Evolutionary conservation across 805 yeast species (phyloP), one percentile per base, ranked within the genome.

Genomic region (Zygoascus bituminiphila): DNA sequence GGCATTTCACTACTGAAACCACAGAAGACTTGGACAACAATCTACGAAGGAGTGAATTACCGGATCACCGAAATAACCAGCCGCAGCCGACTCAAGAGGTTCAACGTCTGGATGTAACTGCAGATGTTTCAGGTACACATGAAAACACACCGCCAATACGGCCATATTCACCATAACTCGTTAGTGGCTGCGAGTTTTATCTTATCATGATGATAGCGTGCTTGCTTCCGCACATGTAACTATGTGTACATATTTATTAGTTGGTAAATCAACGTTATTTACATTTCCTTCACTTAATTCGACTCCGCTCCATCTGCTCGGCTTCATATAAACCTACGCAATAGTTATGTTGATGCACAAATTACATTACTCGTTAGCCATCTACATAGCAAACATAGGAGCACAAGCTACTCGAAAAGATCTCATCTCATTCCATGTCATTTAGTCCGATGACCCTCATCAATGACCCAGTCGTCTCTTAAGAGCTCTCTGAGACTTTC

Each of bases 401-500:
- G n/a, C n/a, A n/a, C n/a, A n/a, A n/a, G n/a, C n/a, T n/a, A n/a
- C n/a, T n/a, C n/a, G n/a, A n/a, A n/a, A n/a, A n/a, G n/a, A n/a
- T n/a, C n/a, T n/a, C n/a, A n/a, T n/a, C n/a, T n/a, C n/a, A n/a
- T n/a, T n/a, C n/a, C n/a, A n/a, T n/a, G n/a, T n/a, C n/a, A n/a
- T n/a, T n/a, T n/a, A n/a, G n/a, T n/a, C 33, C 33, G 14, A 26
- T 9, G 9, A 26, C 14, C 9, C 33, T 26, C 33, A 26, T 15
- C 17, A 41, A 25, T 41, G 44, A 12, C 44, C 44, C 2, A 41
- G 44, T 54, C 63, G 62, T 45, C 73, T 57, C 46, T 69, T 62
- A 52, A 63, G 56, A 17, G 71, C 64, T 26, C 94, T 78, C 68
- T 89, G 95, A 42, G 82, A 86, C 78, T 82, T 88, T 79, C 97